Evolutionary conservation across 1,284 basidiomycete species (phyloP), one percentile per base, ranked within the genome.

Genomic region (Marasmius fiardii): DNA sequence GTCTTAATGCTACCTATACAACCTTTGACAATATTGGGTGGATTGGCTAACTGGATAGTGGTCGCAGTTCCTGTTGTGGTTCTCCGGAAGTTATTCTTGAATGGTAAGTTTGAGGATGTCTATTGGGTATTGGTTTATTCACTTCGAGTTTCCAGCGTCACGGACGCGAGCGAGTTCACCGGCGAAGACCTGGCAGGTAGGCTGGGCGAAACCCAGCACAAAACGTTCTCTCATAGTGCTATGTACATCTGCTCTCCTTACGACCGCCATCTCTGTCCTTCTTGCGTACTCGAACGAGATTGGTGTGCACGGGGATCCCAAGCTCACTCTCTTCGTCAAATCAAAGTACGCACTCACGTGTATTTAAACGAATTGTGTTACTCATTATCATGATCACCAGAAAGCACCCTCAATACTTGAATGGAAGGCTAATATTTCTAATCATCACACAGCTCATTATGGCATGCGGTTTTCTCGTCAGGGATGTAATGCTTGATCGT

Each of bases 391-490:
- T 20, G 21, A 7, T 35, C 18, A 11, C 21, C 59, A 89, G 87
- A 64, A 87, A 85, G 66, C 84, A 89, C 60, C 85, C 86, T 1
- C 80, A 82, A 61, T 85, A 87, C 65, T 71, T 90, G 41, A 88
- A 88, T 55, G 85, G 85, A 0, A 79, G 80, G 18, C 69, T 86
- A 3, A 58, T 88, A 16, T 88, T 85, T 64, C 64, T 88, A 2
- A 48, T 83, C 18, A 61, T 79, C 34, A 75, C 82, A 0, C 86
- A 89, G 62, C 12, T 77, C 1, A 69, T 69, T 41, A 61, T 78
- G 2, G 79, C 81, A 0, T 48, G 69, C 8, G 70, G 73, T 2
- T 87, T 79, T 58, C 66, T 75, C 2, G 61, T 83, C 18, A 76
- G 86, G 20, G 81, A 79, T 47, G 68, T 83, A 12, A 76, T 87